phyloP scores from a whole-genome alignment of 306 rosid genomes.

The Pueraria montana region DNA sequence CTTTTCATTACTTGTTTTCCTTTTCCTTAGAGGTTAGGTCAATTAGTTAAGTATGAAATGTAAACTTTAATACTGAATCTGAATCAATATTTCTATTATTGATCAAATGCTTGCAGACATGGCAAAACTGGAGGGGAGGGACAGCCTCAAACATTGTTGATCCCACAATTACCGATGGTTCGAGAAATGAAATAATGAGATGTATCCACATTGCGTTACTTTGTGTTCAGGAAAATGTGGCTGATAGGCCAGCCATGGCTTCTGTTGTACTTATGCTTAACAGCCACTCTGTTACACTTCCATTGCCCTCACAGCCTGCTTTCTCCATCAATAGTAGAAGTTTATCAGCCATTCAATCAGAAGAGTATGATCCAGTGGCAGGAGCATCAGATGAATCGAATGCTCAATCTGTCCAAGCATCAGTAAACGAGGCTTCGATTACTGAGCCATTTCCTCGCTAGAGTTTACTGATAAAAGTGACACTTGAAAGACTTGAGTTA shows the following conservation, averaged over 20 bases:
- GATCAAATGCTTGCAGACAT: too few species aligned
- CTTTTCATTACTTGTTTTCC: too few species aligned
- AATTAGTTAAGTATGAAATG: too few species aligned
- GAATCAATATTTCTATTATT: too few species aligned
- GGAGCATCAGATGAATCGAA: constrained; percentile 25
- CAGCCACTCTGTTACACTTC: constrained; percentile 53
- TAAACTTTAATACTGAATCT: too few species aligned
- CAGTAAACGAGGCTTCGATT: neutral
- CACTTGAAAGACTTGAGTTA: constrained; percentile 26
- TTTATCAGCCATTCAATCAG: neutral
- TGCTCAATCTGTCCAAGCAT: constrained; percentile 8
- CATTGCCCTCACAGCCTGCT: constrained; percentile 52
- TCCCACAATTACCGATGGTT: too few species aligned
- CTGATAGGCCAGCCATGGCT: neutral
- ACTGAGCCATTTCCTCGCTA: constrained; percentile 2
- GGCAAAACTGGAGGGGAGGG: too few species aligned
- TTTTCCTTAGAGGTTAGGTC: too few species aligned
- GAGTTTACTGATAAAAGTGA: neutral
- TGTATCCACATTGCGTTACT: too few species aligned
- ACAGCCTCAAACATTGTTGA: too few species aligned
- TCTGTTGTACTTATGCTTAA: constrained; percentile 53
- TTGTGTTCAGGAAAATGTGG: too few species aligned
- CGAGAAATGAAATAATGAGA: too few species aligned
- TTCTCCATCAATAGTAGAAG: neutral
- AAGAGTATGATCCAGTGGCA: constrained; percentile 22